Evolutionary conservation across 2,329 filamentous ascomycete species (phyloP).

Genomic region (Fusarium palustre): DNA sequence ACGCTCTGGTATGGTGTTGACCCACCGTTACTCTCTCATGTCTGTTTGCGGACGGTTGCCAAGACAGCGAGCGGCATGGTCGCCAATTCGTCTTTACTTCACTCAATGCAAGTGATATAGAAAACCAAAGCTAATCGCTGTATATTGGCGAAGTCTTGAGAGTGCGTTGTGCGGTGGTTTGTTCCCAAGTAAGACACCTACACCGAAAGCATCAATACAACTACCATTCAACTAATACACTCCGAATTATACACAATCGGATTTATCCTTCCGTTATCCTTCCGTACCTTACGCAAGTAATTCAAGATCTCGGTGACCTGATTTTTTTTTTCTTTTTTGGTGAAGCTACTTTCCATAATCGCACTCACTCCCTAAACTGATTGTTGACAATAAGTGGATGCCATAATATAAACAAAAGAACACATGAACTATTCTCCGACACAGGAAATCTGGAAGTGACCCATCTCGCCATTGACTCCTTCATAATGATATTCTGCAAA

Average conservation of each 20-base stretch:
- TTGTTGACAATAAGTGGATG: background rate
- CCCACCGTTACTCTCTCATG: background rate
- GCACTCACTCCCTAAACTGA: too few relatives aligned
- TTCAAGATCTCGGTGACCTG: background rate
- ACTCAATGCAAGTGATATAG: background rate
- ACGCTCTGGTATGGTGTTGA: slow-evolving; percentile 10
- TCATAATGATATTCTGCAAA: background rate
- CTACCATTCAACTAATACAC: background rate
- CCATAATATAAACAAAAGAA: background rate
- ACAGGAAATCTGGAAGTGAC: background rate
- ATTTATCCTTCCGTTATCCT: background rate
- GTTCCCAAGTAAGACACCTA: background rate
- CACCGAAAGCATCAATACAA: background rate
- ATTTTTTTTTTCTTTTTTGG: too few relatives aligned
- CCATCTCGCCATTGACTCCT: slow-evolving; percentile 8
- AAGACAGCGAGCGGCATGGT: background rate
- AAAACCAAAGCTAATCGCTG: background rate
- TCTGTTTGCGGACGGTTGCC: slow-evolving; percentile 18
- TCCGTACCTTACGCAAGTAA: too few relatives aligned
- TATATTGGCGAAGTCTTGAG: background rate
- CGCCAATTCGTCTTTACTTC: background rate
- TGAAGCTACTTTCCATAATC: background rate
- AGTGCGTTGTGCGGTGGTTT: background rate
- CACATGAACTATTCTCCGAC: background rate
- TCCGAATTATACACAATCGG: background rate